Percentiles rank a stretch among this genome's conserved stretches.
phyloP scores from a whole-genome alignment of 495 filamentous ascomycete genomes.

The Viridothelium virens region DNA sequence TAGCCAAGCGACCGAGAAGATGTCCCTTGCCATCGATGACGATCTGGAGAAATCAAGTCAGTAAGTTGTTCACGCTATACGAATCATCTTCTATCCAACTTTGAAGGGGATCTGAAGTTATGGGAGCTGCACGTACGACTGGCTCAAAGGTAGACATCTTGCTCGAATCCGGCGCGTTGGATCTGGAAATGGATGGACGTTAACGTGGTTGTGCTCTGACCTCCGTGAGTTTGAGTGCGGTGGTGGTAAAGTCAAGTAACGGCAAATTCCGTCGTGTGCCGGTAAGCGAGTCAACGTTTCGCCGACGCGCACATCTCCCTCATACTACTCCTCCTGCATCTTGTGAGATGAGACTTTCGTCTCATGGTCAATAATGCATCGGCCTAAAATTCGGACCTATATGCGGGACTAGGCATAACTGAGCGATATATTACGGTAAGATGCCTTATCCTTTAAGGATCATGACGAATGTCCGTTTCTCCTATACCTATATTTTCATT shows the following conservation, averaged over 20 bases:
- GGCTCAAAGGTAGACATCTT: constrained; percentile 97
- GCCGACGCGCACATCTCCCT: not conserved
- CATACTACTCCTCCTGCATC: no score
- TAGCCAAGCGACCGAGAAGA: constrained; percentile 97
- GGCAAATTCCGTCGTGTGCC: constrained; percentile 8
- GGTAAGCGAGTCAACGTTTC: constrained; percentile 12
- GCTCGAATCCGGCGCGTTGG: constrained; percentile 38
- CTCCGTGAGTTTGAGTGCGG: not conserved
- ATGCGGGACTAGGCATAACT: no score
- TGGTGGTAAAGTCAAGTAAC: not conserved
- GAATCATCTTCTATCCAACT: constrained; percentile 11
- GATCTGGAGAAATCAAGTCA: constrained; percentile 49
- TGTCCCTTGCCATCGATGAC: constrained; percentile 99
- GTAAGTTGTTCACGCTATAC: constrained; percentile 31
- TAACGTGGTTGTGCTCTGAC: not conserved
- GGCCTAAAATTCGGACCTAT: no score
- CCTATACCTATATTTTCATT: no score
- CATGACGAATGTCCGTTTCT: no score
- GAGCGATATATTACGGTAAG: no score
- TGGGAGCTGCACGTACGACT: constrained; percentile 63
- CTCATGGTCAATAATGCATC: no score
- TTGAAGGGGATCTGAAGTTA: not conserved
- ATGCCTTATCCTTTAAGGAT: no score
- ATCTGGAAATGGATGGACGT: not conserved
- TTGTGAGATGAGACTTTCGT: no score